Evolutionary conservation across 306 rosid species (phyloP).

Genomic region (Crotalaria pallida): DNA sequence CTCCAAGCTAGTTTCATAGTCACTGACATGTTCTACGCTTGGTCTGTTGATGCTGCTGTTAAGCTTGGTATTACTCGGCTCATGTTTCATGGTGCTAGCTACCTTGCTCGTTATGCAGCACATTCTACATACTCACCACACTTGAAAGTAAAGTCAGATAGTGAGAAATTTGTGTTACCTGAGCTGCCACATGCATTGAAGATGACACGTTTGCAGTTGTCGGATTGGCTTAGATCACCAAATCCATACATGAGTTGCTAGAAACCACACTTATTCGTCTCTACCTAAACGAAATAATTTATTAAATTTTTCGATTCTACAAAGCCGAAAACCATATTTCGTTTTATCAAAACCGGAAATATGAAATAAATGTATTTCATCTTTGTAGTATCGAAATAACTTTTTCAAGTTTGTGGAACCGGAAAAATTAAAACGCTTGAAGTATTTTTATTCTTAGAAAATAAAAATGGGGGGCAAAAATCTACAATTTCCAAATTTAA

Average conservation of each 20-base stretch:
- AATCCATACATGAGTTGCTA: conserved; percentile 5
- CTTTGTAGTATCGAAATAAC: too few relatives aligned
- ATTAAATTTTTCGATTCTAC: too few relatives aligned
- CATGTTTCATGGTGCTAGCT: conserved; percentile 19
- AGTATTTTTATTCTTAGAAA: too few relatives aligned
- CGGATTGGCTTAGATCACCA: conserved; percentile 27
- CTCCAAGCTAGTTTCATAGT: conserved; percentile 32
- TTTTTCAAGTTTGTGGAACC: too few relatives aligned
- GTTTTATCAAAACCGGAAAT: too few relatives aligned
- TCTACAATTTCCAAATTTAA: too few relatives aligned
- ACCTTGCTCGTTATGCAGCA: conserved; percentile 20
- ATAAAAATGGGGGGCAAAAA: too few relatives aligned
- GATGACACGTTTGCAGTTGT: conserved; percentile 36
- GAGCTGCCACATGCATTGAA: conserved; percentile 22
- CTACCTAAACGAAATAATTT: too few relatives aligned
- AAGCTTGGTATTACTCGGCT: conserved; percentile 30
- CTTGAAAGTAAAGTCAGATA: background rate
- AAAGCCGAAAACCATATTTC: too few relatives aligned
- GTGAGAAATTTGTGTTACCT: conserved; percentile 16
- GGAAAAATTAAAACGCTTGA: too few relatives aligned
- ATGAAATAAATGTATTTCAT: too few relatives aligned
- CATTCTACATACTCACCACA: conserved; percentile 12
- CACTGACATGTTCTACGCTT: conserved; percentile 35
- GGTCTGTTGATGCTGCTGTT: conserved; percentile 25
- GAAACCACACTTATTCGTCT: too few relatives aligned